Base-by-base conservation (phyloP, 352 stramenopile species). In the Pythium folliculosum region DNA sequence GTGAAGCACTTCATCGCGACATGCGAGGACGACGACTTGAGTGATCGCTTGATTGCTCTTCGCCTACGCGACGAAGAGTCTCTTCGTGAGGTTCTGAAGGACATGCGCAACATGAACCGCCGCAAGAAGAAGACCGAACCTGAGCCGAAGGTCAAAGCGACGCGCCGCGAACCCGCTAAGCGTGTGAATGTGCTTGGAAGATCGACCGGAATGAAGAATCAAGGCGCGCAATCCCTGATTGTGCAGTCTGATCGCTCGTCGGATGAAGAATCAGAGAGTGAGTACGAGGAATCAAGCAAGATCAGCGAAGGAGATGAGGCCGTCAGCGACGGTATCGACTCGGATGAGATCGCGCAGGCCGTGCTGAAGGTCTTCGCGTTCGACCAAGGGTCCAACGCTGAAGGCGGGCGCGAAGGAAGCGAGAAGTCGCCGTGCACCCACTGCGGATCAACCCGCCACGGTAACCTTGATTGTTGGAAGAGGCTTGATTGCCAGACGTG, bases 1-100 rank as follows among this genome's bases (percentile, higher is more conserved):
- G 54, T 60, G 54, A 25, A 60, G 12, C 54, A 60, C 54, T 60
- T 60, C 54, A 45, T 60, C 10, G 37, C 12, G 12, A 60, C 54
- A 8, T 40, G 23, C 14, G 23, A 60, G 10, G 54, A 60, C 32
- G 35, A 21, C 7, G 54, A 60, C n/a, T 32, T 60, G 27, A 30
- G n/a, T 35, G 32, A 48, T 37, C 54, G 23, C 37, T 35, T 60
- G 54, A 27, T 27, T 27, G 32, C 35, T 1, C 35, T 40, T 50
- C 35, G 54, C 32, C 54, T 37, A 6, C 23, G 32, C 23, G 54
- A 45, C 21, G 23, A 60, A 32, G 54, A 60, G 19, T 60, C 21
- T 19, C 54, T 60, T 10, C 16, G 23, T 6, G 37, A 30, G 12
- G n/a, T 59, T 22, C 52, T 27, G 5, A 59, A 59, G 30, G n/a